A percentile compares a stretch with the other conserved stretches of the same genome.
phyloP scores from a whole-genome alignment of 225 moss, liverwort and hornwort species.

The Sphagnum contortum region DNA sequence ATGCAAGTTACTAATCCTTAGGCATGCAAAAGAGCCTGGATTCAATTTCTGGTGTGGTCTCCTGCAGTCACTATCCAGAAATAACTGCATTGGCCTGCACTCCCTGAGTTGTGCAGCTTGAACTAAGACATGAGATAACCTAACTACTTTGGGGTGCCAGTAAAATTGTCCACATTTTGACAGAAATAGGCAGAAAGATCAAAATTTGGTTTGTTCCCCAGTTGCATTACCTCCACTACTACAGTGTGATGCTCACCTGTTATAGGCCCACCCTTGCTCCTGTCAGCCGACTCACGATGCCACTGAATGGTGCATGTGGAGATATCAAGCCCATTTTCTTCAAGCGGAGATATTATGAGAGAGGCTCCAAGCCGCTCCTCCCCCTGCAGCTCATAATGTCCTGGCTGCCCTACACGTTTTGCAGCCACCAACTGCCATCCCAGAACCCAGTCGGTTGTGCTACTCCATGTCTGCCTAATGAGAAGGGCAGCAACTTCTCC shows the following conservation, averaged over 20 bases:
- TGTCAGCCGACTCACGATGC: conserved; percentile 69
- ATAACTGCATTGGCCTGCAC: too few species aligned
- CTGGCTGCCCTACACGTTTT: conserved; percentile 51
- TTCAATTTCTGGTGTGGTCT: too few species aligned
- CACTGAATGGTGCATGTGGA: conserved; percentile 68
- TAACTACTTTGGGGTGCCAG: not conserved
- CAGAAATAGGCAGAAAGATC: too few species aligned
- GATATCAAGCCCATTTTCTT: conserved; percentile 50
- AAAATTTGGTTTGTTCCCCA: too few species aligned
- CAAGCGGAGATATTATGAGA: conserved; percentile 43
- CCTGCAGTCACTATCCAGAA: too few species aligned
- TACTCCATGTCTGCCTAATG: too few species aligned
- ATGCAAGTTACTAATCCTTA: not conserved
- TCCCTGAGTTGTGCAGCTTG: too few species aligned
- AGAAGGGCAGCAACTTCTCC: too few species aligned
- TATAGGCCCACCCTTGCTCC: conserved; percentile 59
- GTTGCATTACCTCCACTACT: too few species aligned
- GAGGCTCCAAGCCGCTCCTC: conserved; percentile 58
- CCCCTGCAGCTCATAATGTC: conserved; percentile 48
- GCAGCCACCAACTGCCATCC: conserved; percentile 42
- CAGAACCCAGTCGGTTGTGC: not conserved
- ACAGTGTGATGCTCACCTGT: conserved; percentile 36
- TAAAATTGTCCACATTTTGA: not conserved
- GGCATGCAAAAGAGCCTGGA: not conserved
- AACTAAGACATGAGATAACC: not conserved